phyloP scores from a whole-genome alignment of 2,329 filamentous ascomycete genomes.

The Diaporthe citrichinensis region DNA sequence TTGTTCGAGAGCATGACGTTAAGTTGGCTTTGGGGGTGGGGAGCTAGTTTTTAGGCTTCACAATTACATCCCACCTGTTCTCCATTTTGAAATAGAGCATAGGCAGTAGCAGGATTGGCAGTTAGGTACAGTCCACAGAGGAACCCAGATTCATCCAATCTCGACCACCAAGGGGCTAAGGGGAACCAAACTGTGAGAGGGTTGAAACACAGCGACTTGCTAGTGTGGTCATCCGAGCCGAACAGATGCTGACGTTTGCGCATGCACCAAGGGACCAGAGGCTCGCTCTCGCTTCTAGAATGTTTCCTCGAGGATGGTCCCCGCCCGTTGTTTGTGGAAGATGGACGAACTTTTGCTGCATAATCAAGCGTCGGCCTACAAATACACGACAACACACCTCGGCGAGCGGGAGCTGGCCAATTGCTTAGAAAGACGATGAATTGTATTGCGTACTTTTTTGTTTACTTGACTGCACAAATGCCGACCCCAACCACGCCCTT shows the following conservation, averaged over 20 bases:
- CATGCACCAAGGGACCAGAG: slow-evolving; percentile 21
- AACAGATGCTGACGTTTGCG: neutral
- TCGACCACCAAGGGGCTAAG: neutral
- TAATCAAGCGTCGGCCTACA: no score
- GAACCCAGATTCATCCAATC: neutral
- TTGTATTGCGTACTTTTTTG: slow-evolving; percentile 18
- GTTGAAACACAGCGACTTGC: neutral
- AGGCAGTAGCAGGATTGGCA: neutral
- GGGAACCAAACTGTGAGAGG: slow-evolving; percentile 2
- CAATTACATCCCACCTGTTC: neutral
- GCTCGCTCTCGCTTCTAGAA: slow-evolving; percentile 31
- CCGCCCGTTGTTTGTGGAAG: neutral
- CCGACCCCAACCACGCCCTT: slow-evolving; percentile 1
- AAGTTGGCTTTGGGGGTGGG: neutral
- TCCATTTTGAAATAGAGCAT: neutral
- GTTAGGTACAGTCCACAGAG: neutral
- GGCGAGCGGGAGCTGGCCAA: neutral
- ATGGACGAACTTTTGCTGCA: neutral
- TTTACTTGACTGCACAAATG: neutral
- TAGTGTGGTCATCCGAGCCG: slow-evolving; percentile 24
- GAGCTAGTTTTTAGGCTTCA: neutral
- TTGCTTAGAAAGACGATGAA: neutral
- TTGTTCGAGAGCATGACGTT: neutral
- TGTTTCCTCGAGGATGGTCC: neutral
- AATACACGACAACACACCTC: neutral